Evolutionary conservation across 768 basidiomycete species (phyloP).

Genomic region (Lanmaoa rubissima): DNA sequence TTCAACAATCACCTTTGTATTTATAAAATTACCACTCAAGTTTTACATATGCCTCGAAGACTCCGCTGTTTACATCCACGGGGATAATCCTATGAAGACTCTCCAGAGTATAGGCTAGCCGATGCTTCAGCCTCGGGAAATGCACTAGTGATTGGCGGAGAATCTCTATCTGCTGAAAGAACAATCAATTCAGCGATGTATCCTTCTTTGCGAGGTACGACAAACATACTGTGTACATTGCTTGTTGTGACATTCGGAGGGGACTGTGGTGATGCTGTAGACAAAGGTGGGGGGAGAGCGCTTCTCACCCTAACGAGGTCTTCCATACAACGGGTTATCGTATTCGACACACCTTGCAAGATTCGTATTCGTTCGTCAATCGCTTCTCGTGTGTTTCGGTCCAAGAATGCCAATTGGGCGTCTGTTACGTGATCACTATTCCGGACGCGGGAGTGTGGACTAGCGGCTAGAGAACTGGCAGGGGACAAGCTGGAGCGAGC

Average conservation of each 20-base stretch:
- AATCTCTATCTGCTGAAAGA: background rate
- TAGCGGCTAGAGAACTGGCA: background rate
- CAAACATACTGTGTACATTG: slow-evolving; percentile 15
- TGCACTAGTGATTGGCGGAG: background rate
- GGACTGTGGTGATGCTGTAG: slow-evolving; percentile 9
- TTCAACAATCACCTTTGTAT: background rate
- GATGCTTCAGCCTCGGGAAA: slow-evolving; percentile 1
- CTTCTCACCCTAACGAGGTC: slow-evolving; percentile 78
- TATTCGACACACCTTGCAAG: slow-evolving; percentile 72
- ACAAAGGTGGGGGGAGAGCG: slow-evolving; percentile 48
- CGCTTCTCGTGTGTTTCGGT: slow-evolving; percentile 69
- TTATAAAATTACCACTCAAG: background rate
- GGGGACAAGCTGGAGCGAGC: background rate
- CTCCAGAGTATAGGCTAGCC: background rate
- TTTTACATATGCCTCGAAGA: background rate
- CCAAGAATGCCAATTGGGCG: slow-evolving; percentile 63
- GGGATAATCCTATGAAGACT: slow-evolving; percentile 2
- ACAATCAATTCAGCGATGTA: background rate
- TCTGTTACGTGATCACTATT: slow-evolving; percentile 29
- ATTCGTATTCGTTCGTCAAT: slow-evolving; percentile 83
- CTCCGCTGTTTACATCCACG: background rate
- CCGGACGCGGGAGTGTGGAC: slow-evolving; percentile 37
- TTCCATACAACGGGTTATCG: slow-evolving; percentile 71
- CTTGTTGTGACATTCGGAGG: slow-evolving; percentile 10
- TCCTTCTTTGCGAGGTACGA: background rate